Base-by-base conservation (phyloP, 2,329 filamentous ascomycete genomes). In the Cordyceps pruinosa region DNA sequence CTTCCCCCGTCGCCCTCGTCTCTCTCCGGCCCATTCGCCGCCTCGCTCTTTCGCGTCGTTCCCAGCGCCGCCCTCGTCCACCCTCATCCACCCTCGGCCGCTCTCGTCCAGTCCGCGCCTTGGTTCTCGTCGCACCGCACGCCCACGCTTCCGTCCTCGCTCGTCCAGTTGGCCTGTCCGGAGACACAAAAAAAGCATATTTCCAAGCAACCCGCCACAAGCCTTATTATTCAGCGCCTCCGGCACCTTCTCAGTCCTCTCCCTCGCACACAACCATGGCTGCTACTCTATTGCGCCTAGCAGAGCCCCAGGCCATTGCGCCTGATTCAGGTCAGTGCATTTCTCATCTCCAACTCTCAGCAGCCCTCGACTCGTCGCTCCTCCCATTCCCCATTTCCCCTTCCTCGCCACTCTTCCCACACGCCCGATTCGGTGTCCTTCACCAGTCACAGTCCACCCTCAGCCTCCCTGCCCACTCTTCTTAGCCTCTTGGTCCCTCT, bases 21-120 rank as follows among this genome's bases (percentile, higher is more conserved):
- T 35, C 26, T 34, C 10, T 21, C 30, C 28, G 32, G 32, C 53
- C 42, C 21, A 56, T 42, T 49, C 45, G 44, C 32, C 42, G 45
- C 35, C 54, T 57, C 54, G 54, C 54, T 50, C 54, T 57, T 50
- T 57, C 54, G 54, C 54, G 46, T 46, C 46, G 44, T 26, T 42
- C 35, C 30, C 53, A 42, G 34, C 26, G 35, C 45, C 52, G 50
- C 39, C 35, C 50, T 53, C 50, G 26, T 30, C 35, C 37, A 41
- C n/a, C 19, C 37, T 41, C 19, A n/a, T n/a, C n/a, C n/a, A n/a
- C n/a, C n/a, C n/a, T n/a, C n/a, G n/a, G n/a, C 37, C 37, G 37
- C n/a, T 41, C 37, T 41, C n/a, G n/a, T 41, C 19, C 37, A 19
- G 5, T 32, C 41, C 32, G 41, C 41, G 21, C 9, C 28, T 41